Evolutionary conservation across 441 rosid species (phyloP), one percentile per base, ranked within the genome.

Genomic region (Theobroma grandiflorum): DNA sequence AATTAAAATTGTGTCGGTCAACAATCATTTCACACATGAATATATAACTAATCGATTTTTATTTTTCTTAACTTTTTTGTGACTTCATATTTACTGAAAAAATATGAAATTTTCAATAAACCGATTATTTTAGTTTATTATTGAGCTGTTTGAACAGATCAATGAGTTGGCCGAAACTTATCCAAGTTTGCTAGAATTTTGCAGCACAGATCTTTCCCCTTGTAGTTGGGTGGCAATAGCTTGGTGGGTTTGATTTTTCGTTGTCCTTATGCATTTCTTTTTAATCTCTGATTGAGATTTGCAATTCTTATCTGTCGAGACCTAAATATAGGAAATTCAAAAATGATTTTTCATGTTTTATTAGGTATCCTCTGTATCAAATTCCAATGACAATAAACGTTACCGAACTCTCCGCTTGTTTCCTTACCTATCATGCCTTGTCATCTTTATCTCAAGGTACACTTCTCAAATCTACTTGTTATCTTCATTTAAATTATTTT

Each of bases 291-390:
- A 20, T 47, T 50, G 53, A 40, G 22, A 26, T 63, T 6, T 35
- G 6, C 26, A 6, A 12, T 11, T 50, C 16, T 31, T 31, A 57
- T 12, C 6, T 8, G 3, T 40, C 49, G 18, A 65, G 18, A 2
- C 3, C 18, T 18, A 4, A 9, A n/a, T 9, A 12, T n/a, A 40
- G 50, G 6, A 76, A 16, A 26, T 59, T 18, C 50, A 45, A 57
- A 75, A 4, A 49, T 9, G 6, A 16, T 67, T n/a, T 12, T 52
- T 26, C 15, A 49, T 45, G 66, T 3, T 43, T 11, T 40, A 53
- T 58, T 58, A 90, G 93, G 90, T 88, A 88, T 75, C 91, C 93
- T n/a, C 76, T 88, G 74, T 84, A 87, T 73, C 84, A 76, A 70
- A 83, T 90, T 76, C 91, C 93, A 31, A 7, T 68, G 18, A 72